Evolutionary conservation across 2,329 filamentous ascomycete species (phyloP), one percentile per base, ranked within the genome.

Genomic region (Colletotrichum plurivorum): DNA sequence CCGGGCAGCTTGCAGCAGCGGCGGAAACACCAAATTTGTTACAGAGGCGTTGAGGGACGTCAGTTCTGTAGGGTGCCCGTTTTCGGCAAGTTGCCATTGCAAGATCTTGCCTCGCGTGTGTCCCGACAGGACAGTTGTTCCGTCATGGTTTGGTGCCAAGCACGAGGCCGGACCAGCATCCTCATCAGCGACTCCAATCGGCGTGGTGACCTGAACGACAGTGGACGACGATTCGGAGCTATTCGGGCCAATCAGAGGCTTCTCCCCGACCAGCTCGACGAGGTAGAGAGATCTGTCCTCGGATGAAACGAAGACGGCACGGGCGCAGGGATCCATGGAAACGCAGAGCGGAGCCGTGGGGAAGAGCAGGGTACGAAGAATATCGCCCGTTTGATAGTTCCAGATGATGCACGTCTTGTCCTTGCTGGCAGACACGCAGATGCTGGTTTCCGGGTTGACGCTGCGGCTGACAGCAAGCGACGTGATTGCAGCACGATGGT

Each of bases 361-460:
- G 65, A 98, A 89, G 48, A 98, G 86, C 72, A 97, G 90, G 4
- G 94, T 98, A 51, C 95, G 90, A 66, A 98, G 83, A 12, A 92
- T 85, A 69, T 89, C 88, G 46, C 94, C 94, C 0, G 90, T 93
- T 71, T 91, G 89, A 78, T 97, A 97, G 81, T 98, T 95, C 96
- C 96, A 99, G 69, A 97, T 86, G 75, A 97, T 91, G 74, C 94
- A 94, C 8, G 94, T 96, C 80, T 93, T 95, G 82, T 98, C 96
- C 74, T 89, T 90, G 72, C 94, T 94, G 7, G 91, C 89, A 3
- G 95, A 97, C 20, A 98, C 87, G 68, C 93, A 95, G 70, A 98
- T 90, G 78, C 93, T 95, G 67, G 92, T 92, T 74, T 90, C 89
- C 16, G 82, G 78, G 77, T 89, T 91, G 69, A 87, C 84, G 76